A percentile compares a stretch with the other conserved stretches of the same genome.
These are phyloP conservation scores for Serendipita indica DNA, from an alignment of 768 basidiomycete species.

Conservation along the genomic window DNA sequence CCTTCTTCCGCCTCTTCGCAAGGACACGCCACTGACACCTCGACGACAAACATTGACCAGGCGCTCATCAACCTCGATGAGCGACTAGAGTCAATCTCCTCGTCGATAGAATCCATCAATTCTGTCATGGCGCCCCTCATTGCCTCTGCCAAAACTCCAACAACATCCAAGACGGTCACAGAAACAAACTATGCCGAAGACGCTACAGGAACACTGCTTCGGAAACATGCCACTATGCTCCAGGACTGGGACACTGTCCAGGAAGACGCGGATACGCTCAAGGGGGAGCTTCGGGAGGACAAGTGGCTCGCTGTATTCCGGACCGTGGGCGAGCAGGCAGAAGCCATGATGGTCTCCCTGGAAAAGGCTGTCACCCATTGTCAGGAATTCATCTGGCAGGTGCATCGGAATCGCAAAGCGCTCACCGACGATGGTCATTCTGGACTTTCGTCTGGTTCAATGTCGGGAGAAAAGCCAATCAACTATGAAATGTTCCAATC, in stretches of 20 bases:
- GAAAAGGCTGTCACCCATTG: constrained; percentile 87
- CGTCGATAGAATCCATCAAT: constrained; percentile 53
- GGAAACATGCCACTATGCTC: constrained; percentile 59
- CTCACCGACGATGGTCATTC: constrained; percentile 17
- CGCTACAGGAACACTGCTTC: constrained; percentile 35
- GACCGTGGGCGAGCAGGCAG: constrained; percentile 86
- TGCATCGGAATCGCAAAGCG: constrained; percentile 36
- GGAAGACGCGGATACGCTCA: constrained; percentile 61
- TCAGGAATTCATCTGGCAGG: constrained; percentile 81
- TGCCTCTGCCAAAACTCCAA: constrained; percentile 34
- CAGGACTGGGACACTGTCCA: constrained; percentile 72
- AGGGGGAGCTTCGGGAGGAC: constrained; percentile 92
- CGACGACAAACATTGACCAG: constrained; percentile 54
- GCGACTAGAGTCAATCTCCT: constrained; percentile 54
- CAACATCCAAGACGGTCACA: constrained; percentile 20
- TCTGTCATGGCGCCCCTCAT: constrained; percentile 50
- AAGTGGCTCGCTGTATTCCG: constrained; percentile 94
- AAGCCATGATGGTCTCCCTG: constrained; percentile 92
- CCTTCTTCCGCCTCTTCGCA: constrained; percentile 30
- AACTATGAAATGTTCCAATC: constrained; percentile 49
- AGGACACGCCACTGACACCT: constrained; percentile 7
- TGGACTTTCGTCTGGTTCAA: constrained; percentile 23
- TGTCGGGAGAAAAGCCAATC: constrained; percentile 29
- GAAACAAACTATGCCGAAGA: constrained; percentile 25
- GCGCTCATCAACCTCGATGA: constrained; percentile 69